Evolutionary conservation across 352 stramenopile species (phyloP).

Genomic region (Globisporangium barbulae): DNA sequence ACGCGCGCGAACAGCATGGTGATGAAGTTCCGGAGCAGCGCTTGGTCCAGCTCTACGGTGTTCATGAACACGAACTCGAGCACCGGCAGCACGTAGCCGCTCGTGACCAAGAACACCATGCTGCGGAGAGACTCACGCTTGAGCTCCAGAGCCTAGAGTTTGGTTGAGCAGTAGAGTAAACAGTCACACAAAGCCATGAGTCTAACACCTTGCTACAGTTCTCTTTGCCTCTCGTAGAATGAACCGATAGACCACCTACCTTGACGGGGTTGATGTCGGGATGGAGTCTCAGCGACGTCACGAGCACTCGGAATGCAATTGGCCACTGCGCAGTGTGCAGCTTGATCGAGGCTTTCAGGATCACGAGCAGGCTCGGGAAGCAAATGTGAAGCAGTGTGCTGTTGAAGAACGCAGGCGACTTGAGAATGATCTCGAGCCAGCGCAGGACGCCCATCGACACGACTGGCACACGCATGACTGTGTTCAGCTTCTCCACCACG

Average conservation of each 20-base stretch:
- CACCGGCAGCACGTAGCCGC: slow-evolving; percentile 80
- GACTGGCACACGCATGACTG: slow-evolving; percentile 73
- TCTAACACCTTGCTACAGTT: not conserved
- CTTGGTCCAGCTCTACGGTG: slow-evolving; percentile 78
- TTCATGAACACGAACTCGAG: slow-evolving; percentile 82
- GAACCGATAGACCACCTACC: slow-evolving; percentile 18
- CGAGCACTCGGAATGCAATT: slow-evolving; percentile 76
- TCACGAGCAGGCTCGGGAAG: slow-evolving; percentile 75
- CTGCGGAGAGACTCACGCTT: slow-evolving; percentile 81
- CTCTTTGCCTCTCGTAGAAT: not conserved
- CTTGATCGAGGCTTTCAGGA: slow-evolving; percentile 78
- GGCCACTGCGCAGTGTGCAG: slow-evolving; percentile 79
- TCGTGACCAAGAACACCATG: slow-evolving; percentile 88
- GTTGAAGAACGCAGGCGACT: slow-evolving; percentile 72
- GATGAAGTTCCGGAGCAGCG: slow-evolving; percentile 82
- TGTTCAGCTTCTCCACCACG: slow-evolving; percentile 76
- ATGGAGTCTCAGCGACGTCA: slow-evolving; percentile 70
- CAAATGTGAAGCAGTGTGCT: slow-evolving; percentile 83
- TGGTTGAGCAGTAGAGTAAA: not conserved
- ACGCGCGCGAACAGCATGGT: slow-evolving; percentile 76
- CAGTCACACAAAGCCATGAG: not conserved
- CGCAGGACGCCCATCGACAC: slow-evolving; percentile 86
- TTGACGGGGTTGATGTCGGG: slow-evolving; percentile 84
- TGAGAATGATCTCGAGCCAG: slow-evolving; percentile 79
- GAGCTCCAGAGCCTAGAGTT: slow-evolving; percentile 56